Conservation (phyloP, 257 asterid species). For the Nicotiana tomentosiformis region DNA sequence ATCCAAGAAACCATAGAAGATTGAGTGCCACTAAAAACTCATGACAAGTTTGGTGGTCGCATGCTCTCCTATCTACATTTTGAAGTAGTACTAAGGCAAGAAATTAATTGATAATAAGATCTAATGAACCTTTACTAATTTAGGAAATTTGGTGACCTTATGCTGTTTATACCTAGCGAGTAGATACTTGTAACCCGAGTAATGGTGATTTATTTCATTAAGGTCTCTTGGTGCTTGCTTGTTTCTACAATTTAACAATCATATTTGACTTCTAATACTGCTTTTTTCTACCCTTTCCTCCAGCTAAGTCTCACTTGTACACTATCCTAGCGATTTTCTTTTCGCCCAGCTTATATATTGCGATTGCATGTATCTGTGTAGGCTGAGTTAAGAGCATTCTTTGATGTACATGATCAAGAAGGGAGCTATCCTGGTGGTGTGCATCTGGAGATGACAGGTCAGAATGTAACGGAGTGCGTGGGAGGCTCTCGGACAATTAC, state of each 20-base stretch:
- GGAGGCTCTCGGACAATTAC: conserved; percentile 70
- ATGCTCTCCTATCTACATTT: neutral
- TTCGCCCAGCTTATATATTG: neutral
- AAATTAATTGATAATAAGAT: neutral
- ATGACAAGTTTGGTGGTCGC: neutral
- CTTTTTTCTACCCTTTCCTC: neutral
- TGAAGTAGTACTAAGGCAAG: neutral
- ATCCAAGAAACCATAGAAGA: neutral
- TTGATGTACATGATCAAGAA: conserved; percentile 79
- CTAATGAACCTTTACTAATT: neutral
- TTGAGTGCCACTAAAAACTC: neutral
- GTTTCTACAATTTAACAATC: neutral
- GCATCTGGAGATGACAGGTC: conserved; percentile 85
- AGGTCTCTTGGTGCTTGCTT: neutral
- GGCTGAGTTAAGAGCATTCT: conserved; percentile 74
- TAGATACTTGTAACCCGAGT: neutral
- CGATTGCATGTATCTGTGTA: conserved; percentile 5
- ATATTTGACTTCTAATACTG: neutral
- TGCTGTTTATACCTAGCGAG: neutral
- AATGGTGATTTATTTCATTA: neutral
- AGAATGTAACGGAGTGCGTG: conserved; percentile 69
- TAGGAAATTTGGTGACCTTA: neutral
- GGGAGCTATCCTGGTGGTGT: conserved; percentile 80
- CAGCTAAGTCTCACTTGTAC: neutral
- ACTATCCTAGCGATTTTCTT: neutral